Conservation (phyloP, 371 early-diverging fungal species). For the Actinomucor elegans region DNA sequence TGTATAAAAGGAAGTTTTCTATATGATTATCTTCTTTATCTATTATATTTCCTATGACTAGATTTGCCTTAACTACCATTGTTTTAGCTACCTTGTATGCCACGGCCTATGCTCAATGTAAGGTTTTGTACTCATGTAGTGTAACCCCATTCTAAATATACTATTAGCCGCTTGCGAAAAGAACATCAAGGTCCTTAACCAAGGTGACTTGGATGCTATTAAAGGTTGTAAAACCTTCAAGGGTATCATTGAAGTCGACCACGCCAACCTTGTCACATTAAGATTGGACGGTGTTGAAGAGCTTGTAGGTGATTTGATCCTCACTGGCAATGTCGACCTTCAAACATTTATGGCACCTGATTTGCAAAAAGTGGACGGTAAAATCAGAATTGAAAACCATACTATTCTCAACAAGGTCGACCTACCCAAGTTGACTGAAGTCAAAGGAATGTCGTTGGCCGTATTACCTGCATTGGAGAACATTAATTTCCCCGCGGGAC, state of each 20-base stretch:
- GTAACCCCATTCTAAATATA: background rate
- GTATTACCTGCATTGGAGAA: constrained; percentile 47
- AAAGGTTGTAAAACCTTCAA: constrained; percentile 43
- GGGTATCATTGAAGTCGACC: constrained; percentile 48
- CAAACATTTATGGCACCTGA: constrained; percentile 39
- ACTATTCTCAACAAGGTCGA: constrained; percentile 36
- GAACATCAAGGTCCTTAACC: constrained; percentile 22
- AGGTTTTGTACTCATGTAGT: background rate
- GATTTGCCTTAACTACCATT: constrained; percentile 13
- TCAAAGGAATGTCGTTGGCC: constrained; percentile 35
- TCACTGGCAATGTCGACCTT: constrained; percentile 40
- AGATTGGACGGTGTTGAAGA: constrained; percentile 38
- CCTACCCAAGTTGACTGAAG: constrained; percentile 43
- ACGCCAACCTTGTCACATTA: constrained; percentile 17
- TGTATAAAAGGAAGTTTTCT: constrained; percentile 1
- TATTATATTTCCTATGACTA: constrained; percentile 5
- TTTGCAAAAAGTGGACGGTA: constrained; percentile 45
- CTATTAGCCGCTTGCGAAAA: constrained; percentile 4
- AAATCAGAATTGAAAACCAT: constrained; percentile 47
- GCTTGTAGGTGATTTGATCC: constrained; percentile 42
- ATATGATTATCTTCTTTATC: background rate
- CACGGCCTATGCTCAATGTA: constrained; percentile 11
- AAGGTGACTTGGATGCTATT: constrained; percentile 49
- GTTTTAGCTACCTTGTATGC: constrained; percentile 17
- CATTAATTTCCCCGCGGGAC: constrained; percentile 44